Conservation (phyloP, 2,329 filamentous ascomycete species). For the Dactylonectria macrodidyma region DNA sequence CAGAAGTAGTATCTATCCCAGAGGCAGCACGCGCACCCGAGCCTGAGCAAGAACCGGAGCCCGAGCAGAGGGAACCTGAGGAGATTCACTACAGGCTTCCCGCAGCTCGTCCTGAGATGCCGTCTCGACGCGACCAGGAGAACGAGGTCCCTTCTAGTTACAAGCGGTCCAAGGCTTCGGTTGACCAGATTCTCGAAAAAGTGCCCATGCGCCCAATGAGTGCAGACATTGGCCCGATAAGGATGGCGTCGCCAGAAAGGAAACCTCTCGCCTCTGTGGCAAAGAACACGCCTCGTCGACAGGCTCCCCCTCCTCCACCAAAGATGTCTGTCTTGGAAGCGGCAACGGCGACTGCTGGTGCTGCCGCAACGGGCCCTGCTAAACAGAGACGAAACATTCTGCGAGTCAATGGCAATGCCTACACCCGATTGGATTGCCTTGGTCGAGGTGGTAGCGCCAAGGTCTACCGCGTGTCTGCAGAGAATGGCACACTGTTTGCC, state of each 20-base stretch:
- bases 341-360: conserved; percentile 86
- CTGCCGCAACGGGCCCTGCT: conserved; percentile 79
- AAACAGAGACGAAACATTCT: conserved; percentile 87
- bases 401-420: conserved; percentile 90
- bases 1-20: background rate
- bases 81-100: conserved; percentile 64
- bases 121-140: conserved; percentile 83
- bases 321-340: conserved; percentile 98
- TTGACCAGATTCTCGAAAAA: conserved; percentile 69
- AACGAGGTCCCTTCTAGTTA: conserved; percentile 83
- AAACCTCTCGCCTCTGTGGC: conserved; percentile 68
- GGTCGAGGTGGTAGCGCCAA: conserved; percentile 94
- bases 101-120: conserved; percentile 65
- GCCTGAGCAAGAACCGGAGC: conserved; percentile 26
- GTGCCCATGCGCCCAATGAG: conserved; percentile 66
- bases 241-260: conserved; percentile 67
- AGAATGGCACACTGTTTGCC: conserved; percentile 96
- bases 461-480: conserved; percentile 96
- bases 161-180: conserved; percentile 71
- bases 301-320: conserved; percentile 86
- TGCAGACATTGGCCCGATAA: conserved; percentile 57
- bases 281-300: conserved; percentile 81
- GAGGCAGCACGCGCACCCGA: conserved; percentile 32
- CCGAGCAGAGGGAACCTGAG: conserved; percentile 54
- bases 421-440: conserved; percentile 90